Evolutionary conservation across 352 stramenopile genomes (phyloP).

Genomic region (Phytopythium helicoides): DNA sequence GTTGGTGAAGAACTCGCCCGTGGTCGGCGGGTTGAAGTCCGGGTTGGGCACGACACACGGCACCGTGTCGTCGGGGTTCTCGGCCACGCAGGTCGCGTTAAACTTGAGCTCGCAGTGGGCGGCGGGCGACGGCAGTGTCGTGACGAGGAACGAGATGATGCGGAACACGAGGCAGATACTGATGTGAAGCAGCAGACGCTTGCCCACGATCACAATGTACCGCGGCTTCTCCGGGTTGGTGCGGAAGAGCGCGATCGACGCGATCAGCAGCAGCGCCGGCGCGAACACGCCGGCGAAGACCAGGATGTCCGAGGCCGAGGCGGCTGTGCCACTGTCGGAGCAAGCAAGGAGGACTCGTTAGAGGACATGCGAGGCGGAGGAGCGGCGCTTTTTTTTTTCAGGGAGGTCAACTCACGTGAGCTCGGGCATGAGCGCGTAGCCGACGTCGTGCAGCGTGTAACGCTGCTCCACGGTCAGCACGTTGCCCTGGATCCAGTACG

Average conservation of each 20-base stretch:
- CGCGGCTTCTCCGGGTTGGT: slow-evolving; percentile 63
- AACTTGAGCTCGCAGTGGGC: slow-evolving; percentile 75
- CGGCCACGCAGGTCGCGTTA: slow-evolving; percentile 48
- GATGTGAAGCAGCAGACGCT: slow-evolving; percentile 78
- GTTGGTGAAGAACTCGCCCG: slow-evolving; percentile 56
- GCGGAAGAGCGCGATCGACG: slow-evolving; percentile 60
- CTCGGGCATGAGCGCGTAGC: slow-evolving; percentile 71
- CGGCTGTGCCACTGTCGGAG: slow-evolving; percentile 27
- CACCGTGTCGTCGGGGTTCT: slow-evolving; percentile 51
- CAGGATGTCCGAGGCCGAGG: slow-evolving; percentile 67
- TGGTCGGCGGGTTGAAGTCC: slow-evolving; percentile 62
- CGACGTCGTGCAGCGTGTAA: slow-evolving; percentile 73
- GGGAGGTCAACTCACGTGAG: slow-evolving; percentile 50
- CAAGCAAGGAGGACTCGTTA: too few relatives aligned
- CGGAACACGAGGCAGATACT: slow-evolving; percentile 71
- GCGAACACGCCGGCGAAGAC: slow-evolving; percentile 76
- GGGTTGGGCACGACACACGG: slow-evolving; percentile 64
- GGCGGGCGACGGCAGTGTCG: slow-evolving; percentile 61
- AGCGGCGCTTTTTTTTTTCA: too few relatives aligned
- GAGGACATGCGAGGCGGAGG: too few relatives aligned
- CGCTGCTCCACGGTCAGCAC: slow-evolving; percentile 67
- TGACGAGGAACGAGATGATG: slow-evolving; percentile 80
- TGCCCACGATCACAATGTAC: slow-evolving; percentile 79
- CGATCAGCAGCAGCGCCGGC: slow-evolving; percentile 64
- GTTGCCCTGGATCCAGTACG: slow-evolving; percentile 80